Evolutionary conservation across 345 rosid genomes (phyloP).

Genomic region (Moricandia moricandioides): DNA sequence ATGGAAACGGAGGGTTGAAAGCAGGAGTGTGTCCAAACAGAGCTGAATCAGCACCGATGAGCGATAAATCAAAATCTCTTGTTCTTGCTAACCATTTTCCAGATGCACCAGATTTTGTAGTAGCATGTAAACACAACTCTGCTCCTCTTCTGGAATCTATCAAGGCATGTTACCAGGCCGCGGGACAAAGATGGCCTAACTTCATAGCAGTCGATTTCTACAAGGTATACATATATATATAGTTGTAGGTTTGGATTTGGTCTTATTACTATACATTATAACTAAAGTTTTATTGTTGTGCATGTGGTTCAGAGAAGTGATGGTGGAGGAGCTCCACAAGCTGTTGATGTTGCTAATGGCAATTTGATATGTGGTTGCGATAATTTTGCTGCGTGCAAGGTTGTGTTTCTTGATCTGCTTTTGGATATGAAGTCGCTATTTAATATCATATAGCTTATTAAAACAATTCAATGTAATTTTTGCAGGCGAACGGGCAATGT

Average conservation of each 20-base stretch:
- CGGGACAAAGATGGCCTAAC: slow-evolving; percentile 89
- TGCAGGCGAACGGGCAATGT: slow-evolving; percentile 25
- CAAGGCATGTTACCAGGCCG: slow-evolving; percentile 52
- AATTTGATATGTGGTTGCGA: slow-evolving; percentile 72
- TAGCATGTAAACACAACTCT: slow-evolving; percentile 74
- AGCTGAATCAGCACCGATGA: slow-evolving; percentile 66
- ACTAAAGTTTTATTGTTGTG: neutral
- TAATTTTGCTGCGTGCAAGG: slow-evolving; percentile 66
- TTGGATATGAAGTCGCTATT: neutral
- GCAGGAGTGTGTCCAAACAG: slow-evolving; percentile 72
- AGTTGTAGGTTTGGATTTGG: neutral
- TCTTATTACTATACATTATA: neutral
- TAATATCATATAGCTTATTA: neutral
- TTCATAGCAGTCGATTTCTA: slow-evolving; percentile 90
- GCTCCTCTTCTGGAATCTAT: slow-evolving; percentile 61
- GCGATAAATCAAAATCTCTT: slow-evolving; percentile 55
- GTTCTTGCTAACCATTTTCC: slow-evolving; percentile 73
- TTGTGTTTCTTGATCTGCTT: slow-evolving; percentile 8
- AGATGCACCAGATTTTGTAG: slow-evolving; percentile 44
- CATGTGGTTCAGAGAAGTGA: slow-evolving; percentile 62
- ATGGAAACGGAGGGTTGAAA: slow-evolving; percentile 71
- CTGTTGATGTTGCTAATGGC: slow-evolving; percentile 69
- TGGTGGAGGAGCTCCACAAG: slow-evolving; percentile 83
- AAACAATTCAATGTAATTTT: neutral
- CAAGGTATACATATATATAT: slow-evolving; percentile 57